Evolutionary conservation across 2,329 filamentous ascomycete species (phyloP).

Genomic region (Neopestalotiopsis sp.): DNA sequence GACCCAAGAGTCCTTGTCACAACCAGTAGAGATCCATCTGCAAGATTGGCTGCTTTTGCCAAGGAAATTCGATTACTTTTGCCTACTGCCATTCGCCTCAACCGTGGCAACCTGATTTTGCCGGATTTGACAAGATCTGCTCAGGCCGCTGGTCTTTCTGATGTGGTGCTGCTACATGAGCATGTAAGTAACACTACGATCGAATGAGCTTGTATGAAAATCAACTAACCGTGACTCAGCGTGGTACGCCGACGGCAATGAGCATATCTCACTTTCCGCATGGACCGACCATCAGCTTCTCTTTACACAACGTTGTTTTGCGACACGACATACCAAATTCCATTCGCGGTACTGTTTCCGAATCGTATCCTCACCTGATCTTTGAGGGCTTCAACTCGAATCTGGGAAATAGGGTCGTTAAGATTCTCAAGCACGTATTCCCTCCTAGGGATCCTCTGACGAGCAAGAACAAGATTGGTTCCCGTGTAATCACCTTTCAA

Average conservation of each 20-base stretch:
- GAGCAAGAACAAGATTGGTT: conserved; percentile 77
- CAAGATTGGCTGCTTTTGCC: conserved; percentile 84
- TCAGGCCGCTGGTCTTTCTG: conserved; percentile 78
- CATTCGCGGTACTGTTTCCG: conserved; percentile 84
- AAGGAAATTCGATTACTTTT: conserved; percentile 86
- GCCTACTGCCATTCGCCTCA: conserved; percentile 85
- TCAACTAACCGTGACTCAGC: neutral
- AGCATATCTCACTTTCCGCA: conserved; percentile 81
- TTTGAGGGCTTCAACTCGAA: conserved; percentile 68
- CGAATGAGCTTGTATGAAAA: neutral
- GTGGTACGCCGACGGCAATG: conserved; percentile 85
- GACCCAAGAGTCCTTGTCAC: conserved; percentile 91
- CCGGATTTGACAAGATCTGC: conserved; percentile 85
- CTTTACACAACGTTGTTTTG: conserved; percentile 89
- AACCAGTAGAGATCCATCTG: conserved; percentile 86
- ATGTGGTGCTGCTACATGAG: conserved; percentile 88
- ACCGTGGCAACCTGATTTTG: conserved; percentile 88
- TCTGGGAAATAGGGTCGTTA: conserved; percentile 69
- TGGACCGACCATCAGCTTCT: conserved; percentile 84
- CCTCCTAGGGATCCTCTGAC: conserved; percentile 83
- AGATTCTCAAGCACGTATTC: conserved; percentile 92
- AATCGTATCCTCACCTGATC: conserved; percentile 92
- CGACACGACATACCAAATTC: conserved; percentile 92
- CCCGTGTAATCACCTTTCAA: conserved; percentile 89
- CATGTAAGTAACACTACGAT: conserved; percentile 60